These are phyloP conservation scores for Myriosclerotinia duriaeana DNA, from an alignment of 2,329 filamentous ascomycete species.

Conservation along the genomic window DNA sequence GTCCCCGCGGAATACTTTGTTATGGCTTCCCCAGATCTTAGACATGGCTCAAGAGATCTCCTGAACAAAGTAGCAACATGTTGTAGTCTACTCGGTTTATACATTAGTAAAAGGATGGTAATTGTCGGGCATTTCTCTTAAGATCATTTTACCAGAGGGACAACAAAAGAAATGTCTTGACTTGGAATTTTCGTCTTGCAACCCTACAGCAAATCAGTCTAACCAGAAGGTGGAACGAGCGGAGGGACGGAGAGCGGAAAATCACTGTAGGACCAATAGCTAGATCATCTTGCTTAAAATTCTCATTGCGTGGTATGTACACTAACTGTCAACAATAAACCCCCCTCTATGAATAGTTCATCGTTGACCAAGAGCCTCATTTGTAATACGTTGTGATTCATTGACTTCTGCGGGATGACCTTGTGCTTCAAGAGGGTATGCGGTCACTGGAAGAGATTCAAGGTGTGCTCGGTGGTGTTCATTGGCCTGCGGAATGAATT, in stretches of 20 bases:
- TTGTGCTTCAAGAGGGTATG: conserved; percentile 73
- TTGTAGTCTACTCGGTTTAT: neutral
- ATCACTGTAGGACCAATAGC: neutral
- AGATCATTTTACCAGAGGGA: neutral
- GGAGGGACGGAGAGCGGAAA: neutral
- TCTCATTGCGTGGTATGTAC: conserved; percentile 34
- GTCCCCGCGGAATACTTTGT: neutral
- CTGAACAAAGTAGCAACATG: neutral
- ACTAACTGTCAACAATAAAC: conserved; percentile 23
- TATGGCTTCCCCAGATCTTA: neutral
- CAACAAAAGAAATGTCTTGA: neutral
- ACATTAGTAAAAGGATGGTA: too few relatives aligned
- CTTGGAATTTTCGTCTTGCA: neutral
- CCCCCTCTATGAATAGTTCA: conserved; percentile 41
- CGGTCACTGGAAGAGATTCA: conserved; percentile 74
- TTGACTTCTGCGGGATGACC: conserved; percentile 59
- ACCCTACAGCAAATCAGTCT: neutral
- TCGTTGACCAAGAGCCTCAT: conserved; percentile 60
- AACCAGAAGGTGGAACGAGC: neutral
- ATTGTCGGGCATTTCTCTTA: neutral
- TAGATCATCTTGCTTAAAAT: conserved; percentile 10
- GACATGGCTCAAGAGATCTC: neutral
- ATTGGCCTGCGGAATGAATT: conserved; percentile 63
- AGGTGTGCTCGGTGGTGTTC: conserved; percentile 84
- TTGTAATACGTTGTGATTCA: conserved; percentile 57